A percentile compares a stretch with the other conserved stretches of the same genome.
phyloP scores from a whole-genome alignment of 2,329 filamentous ascomycete genomes.

The Calonectria hongkongensis region DNA sequence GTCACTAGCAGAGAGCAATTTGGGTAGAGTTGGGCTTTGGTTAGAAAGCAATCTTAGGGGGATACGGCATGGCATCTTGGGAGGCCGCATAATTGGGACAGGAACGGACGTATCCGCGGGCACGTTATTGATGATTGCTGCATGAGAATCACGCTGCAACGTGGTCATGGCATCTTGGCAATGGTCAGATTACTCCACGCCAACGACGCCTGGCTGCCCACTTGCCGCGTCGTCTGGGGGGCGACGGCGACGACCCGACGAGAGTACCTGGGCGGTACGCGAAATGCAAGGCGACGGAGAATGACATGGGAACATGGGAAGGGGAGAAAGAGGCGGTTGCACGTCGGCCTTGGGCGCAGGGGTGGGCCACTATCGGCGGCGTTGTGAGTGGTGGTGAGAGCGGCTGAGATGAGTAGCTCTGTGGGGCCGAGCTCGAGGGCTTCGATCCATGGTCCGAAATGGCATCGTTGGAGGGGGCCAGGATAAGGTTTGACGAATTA shows the following conservation, averaged over 20 bases:
- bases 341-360: slow-evolving; percentile 8
- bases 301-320: not conserved
- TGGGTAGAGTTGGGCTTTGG: slow-evolving; percentile 30
- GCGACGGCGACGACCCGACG: slow-evolving; percentile 38
- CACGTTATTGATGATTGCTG: slow-evolving; percentile 13
- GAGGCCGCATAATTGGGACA: slow-evolving; percentile 9
- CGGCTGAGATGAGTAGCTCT: slow-evolving; percentile 13
- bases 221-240: slow-evolving; percentile 13
- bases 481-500: slow-evolving; percentile 18
- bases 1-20: slow-evolving; percentile 17
- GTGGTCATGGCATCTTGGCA: slow-evolving; percentile 26
- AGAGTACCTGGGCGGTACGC: slow-evolving; percentile 28
- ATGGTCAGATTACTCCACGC: slow-evolving; percentile 37
- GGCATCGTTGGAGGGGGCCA: slow-evolving; percentile 9
- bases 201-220: not conserved
- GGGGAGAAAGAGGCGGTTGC: slow-evolving; percentile 17
- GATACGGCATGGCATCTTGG: not conserved
- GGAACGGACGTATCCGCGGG: slow-evolving; percentile 24
- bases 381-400: slow-evolving; percentile 29
- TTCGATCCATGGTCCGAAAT: slow-evolving; percentile 9
- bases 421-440: slow-evolving; percentile 17
- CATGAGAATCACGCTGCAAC: slow-evolving; percentile 30
- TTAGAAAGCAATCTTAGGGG: slow-evolving; percentile 10
- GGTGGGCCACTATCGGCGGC: slow-evolving; percentile 16
- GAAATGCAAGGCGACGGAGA: slow-evolving; percentile 11